Conservation (phyloP, 225 moss, liverwort and hornwort species). For the Sphagnum tenellum region DNA sequence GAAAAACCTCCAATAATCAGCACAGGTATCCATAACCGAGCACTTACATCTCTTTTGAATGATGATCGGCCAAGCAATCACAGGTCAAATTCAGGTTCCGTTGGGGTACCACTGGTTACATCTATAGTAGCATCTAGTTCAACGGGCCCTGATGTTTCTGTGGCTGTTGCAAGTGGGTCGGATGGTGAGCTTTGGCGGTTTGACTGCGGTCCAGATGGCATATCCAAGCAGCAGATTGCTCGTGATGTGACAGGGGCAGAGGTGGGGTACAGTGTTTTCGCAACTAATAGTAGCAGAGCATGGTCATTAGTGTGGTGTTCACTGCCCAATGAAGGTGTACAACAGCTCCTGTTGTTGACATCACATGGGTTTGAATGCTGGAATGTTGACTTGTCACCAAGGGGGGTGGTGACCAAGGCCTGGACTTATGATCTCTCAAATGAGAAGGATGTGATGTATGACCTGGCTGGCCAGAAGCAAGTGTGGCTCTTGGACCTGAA, state of each 20-base stretch:
- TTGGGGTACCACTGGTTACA: constrained; percentile 40
- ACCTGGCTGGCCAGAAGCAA: constrained; percentile 74
- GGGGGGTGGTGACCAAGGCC: constrained; percentile 46
- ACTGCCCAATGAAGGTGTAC: constrained; percentile 24
- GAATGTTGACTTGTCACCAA: constrained; percentile 52
- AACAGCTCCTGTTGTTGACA: constrained; percentile 72
- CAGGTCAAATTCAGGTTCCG: constrained; percentile 38
- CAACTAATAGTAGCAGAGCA: constrained; percentile 50
- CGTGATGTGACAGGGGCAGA: constrained; percentile 48
- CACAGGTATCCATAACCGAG: constrained; percentile 40
- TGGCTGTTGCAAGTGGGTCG: constrained; percentile 62
- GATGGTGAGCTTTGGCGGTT: constrained; percentile 84
- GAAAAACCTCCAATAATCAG: constrained; percentile 34
- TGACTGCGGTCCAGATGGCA: constrained; percentile 57
- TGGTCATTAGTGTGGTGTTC: constrained; percentile 77
- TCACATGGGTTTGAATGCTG: constrained; percentile 80
- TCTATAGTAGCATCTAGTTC: constrained; percentile 44
- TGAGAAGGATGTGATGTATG: constrained; percentile 51
- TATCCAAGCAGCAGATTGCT: constrained; percentile 45
- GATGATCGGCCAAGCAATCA: constrained; percentile 34
- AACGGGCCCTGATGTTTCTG: constrained; percentile 33
- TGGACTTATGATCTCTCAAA: constrained; percentile 76
- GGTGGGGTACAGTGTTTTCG: constrained; percentile 46
- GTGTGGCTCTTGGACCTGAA: constrained; percentile 87
- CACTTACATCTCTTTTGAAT: constrained; percentile 17